Evolutionary conservation across 2,329 filamentous ascomycete species (phyloP), one percentile per base, ranked within the genome.

Genomic region (Aphanoascus verrucosus): DNA sequence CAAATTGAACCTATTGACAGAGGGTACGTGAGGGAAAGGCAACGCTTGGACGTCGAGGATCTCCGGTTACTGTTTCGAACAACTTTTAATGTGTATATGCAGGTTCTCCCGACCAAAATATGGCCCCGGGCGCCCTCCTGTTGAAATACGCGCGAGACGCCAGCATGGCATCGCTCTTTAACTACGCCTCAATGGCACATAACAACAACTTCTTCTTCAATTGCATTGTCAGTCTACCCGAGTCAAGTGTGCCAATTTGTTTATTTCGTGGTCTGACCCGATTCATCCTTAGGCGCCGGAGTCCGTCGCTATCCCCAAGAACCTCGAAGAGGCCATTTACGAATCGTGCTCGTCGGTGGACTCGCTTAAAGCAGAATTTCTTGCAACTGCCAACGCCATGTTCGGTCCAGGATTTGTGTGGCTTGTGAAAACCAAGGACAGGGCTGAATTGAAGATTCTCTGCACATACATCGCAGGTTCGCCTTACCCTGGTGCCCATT

Each of bases 391-490:
- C 55, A 77, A 81, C 60, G 80, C 83, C 73, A 96, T 97, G 89
- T 97, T 98, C 74, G 93, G 91, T 52, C 90, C 91, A 0, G 93
- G 93, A 59, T 97, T 94, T 72, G 86, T 97, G 66, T 98, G 93
- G 93, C 83, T 98, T 57, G 86, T 96, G 64, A 81, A 81, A 70
- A 66, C 67, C 59, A 64, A 68, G 17, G 71, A 72, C 51, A 66
- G 74, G 20, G 69, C 74, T 32, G 77, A 71, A 51, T 69, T 75
- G 63, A 82, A 83, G 63, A 79, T 98, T 64, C 77, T 98, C 55
- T 79, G 82, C 62, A 98, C 93, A 54, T 98, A 97, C 75, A 81
- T 90, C 56, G 90, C 91, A 55, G 93, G 93, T 55, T 87, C 86
- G 6, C 93, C 93, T 3, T 93, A 91, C 70, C 81, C 86, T 2